Evolutionary conservation across 768 basidiomycete genomes (phyloP), one percentile per base, ranked within the genome.

Genomic region (Amanita inopinata): DNA sequence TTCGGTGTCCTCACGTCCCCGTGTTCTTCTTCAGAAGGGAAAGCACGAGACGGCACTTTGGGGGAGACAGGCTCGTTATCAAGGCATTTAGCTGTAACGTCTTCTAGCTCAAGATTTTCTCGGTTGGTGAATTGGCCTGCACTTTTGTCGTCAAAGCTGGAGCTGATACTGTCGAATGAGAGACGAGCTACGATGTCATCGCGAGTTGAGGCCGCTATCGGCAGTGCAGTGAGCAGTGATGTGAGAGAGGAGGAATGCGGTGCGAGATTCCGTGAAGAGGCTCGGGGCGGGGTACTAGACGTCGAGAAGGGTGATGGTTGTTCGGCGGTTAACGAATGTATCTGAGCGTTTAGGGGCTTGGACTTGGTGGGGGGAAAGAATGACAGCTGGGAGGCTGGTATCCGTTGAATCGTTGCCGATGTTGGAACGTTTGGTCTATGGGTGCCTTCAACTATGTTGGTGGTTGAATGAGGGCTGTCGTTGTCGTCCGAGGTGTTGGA

Each of bases 121-220:
- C 30, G 34, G 30, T 25, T 44, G 17, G 35, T 34, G 7, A 19
- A 28, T 15, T 30, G 34, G 17, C 27, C n/a, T 31, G 11, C 15
- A 15, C 19, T 19, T 27, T 35, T 43, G 33, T 69, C 68, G 40
- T 62, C 67, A 47, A 61, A 63, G 42, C 65, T 64, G 6, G 70
- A 69, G 49, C 65, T 68, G 46, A 60, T 55, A 51, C 71, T 70
- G 41, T 78, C 76, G 27, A 76, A 67, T 5, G 76, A 78, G 30
- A 78, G 58, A 10, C 76, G 64, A 5, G 72, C 65, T 15, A 74
- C 69, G 37, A 78, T 71, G 28, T 68, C 70, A 47, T 78, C 73
- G 24, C 73, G 63, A 2, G 69, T 73, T n/a, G 72, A 73, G 14
- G 69, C 65, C 41, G 67, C 64, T 24, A 73, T 73, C 15, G 72